Base-by-base conservation (phyloP, 176 grass and related monocot genomes). In the Guadua angustifolia region DNA sequence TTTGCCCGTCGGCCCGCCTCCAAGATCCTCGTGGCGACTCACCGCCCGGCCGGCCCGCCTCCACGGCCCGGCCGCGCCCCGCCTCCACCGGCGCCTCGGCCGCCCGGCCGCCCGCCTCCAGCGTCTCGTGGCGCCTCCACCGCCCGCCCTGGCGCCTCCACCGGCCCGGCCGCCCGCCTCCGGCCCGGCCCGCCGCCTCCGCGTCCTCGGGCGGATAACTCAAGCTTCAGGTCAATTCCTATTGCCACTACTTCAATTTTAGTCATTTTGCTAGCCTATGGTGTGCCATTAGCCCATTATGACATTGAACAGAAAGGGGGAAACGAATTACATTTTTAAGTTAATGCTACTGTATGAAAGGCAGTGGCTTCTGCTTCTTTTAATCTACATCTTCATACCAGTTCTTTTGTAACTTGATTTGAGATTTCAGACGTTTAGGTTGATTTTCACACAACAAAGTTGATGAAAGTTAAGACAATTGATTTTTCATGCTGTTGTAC, bases 201-300 rank as follows among this genome's bases (percentile, higher is more conserved):
- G n/a, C n/a, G n/a, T n/a, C n/a, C n/a, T n/a, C n/a, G n/a, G n/a
- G n/a, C n/a, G n/a, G n/a, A n/a, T n/a, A n/a, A n/a, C n/a, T n/a
- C n/a, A n/a, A n/a, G n/a, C n/a, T n/a, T n/a, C n/a, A 89, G 88
- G 88, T 89, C 14, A 47, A 14, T 64, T 77, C 46, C 25, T 77
- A 38, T 19, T 74, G 56, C 17, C 14, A 21, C 24, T 19, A 15
- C 43, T 45, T 36, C 13, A 8, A 74, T 38, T 32, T 83, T 61
- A 47, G 39, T 73, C 62, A 39, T 51, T 63, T 18, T 74, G 69
- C 32, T 82, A 62, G 43, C 56, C 25, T 81, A 36, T 66, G 38
- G 53, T n/a, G 55, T 36, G 12, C 40, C 40, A 56, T 82, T 82
- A 36, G 25, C 36, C 6, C 42, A 49, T 22, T 52, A 58, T 81